These are phyloP conservation scores for Tolypocladium tundrense DNA, from an alignment of 2,329 filamentous ascomycete genomes.

Conservation along the genomic window DNA sequence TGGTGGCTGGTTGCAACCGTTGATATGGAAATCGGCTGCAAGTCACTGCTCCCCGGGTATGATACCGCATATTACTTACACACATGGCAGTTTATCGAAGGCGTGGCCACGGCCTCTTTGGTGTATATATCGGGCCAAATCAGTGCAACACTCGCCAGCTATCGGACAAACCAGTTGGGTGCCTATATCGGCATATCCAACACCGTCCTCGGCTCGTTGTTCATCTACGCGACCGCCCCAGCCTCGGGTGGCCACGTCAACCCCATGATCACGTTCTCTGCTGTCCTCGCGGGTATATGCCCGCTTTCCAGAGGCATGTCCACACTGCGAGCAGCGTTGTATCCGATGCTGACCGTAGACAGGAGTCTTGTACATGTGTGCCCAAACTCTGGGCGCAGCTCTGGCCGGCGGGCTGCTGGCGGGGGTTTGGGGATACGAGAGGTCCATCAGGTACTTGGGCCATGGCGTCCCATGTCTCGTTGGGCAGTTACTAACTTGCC, in stretches of 20 bases:
- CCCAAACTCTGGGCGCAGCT: conserved; percentile 33
- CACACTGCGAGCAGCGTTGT: conserved; percentile 28
- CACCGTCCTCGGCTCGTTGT: conserved; percentile 29
- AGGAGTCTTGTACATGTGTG: conserved; percentile 33
- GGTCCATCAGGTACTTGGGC: conserved; percentile 14
- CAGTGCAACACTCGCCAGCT: conserved; percentile 16
- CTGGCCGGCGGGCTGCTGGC: conserved; percentile 32
- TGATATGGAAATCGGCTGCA: conserved; percentile 17
- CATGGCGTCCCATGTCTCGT: not conserved
- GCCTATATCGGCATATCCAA: conserved; percentile 27
- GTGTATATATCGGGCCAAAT: conserved; percentile 21
- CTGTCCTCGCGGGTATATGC: conserved; percentile 38
- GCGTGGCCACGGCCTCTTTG: conserved; percentile 15
- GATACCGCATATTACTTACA: not conserved
- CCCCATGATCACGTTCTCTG: conserved; percentile 41
- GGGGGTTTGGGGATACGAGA: conserved; percentile 20
- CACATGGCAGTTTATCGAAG: conserved; percentile 16
- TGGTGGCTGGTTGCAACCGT: conserved; percentile 12
- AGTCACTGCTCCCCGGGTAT: not conserved
- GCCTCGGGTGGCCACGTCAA: conserved; percentile 43
- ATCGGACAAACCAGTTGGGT: conserved; percentile 13
- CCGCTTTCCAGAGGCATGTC: conserved; percentile 30
- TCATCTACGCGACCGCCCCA: conserved; percentile 38
- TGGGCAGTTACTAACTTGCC: not conserved
- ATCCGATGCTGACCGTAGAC: conserved; percentile 30